Evolutionary conservation across 805 yeast genomes (phyloP).

Genomic region (Ogataea nonfermentans): DNA sequence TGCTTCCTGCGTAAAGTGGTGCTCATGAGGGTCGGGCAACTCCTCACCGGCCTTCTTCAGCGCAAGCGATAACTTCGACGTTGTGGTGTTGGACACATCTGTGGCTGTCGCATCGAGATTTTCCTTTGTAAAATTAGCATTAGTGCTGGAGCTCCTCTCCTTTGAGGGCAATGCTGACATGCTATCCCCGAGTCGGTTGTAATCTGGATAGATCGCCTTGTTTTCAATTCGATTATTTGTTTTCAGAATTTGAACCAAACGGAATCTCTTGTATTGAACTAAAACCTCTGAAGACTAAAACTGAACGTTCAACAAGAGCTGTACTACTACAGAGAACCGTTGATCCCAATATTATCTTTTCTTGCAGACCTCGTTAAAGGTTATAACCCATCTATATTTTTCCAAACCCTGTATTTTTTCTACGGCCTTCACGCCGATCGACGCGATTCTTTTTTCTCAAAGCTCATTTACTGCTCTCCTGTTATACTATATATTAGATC

Average conservation of each 20-base stretch:
- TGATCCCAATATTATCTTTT: background rate
- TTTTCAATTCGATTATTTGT: background rate
- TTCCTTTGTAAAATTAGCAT: constrained; percentile 6
- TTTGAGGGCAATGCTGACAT: constrained; percentile 4
- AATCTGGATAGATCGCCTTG: background rate
- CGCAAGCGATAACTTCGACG: constrained; percentile 33
- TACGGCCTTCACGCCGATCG: constrained; percentile 4
- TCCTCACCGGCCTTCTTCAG: constrained; percentile 25
- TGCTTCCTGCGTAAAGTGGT: constrained; percentile 27
- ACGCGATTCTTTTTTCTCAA: background rate
- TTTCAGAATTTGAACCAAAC: no score
- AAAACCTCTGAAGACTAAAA: no score
- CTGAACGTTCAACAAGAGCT: no score
- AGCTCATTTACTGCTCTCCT: background rate
- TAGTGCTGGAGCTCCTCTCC: background rate
- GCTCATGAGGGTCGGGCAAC: constrained; percentile 24
- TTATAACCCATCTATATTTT: background rate
- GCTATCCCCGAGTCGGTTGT: background rate
- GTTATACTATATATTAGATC: constrained; percentile 8
- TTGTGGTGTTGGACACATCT: constrained; percentile 12
- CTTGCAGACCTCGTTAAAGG: no score
- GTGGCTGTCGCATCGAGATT: constrained; percentile 3
- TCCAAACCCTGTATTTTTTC: background rate
- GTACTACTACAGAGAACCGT: background rate
- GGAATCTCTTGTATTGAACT: no score